phyloP scores from a whole-genome alignment of 2,329 filamentous ascomycete genomes.

The Chaetothyriales sp. region DNA sequence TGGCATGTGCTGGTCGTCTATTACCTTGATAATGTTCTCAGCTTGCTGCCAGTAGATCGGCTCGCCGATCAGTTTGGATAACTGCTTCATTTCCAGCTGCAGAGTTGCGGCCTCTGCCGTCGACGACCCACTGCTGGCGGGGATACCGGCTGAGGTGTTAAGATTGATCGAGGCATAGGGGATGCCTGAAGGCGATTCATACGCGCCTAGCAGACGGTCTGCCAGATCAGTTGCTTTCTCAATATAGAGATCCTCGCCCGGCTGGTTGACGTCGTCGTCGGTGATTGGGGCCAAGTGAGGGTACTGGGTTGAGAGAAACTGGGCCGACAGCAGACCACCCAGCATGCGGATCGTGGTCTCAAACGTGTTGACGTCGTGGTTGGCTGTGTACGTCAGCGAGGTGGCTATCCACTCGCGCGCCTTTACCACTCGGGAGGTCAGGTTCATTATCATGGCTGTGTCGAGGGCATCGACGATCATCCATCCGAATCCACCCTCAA shows the following conservation, averaged over 20 bases:
- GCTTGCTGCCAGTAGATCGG: slow-evolving; percentile 80
- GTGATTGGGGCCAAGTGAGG: slow-evolving; percentile 61
- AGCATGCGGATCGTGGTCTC: slow-evolving; percentile 98
- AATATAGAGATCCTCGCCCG: slow-evolving; percentile 81
- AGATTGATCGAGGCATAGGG: slow-evolving; percentile 86
- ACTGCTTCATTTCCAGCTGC: slow-evolving; percentile 93
- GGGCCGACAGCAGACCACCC: slow-evolving; percentile 77
- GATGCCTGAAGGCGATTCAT: slow-evolving; percentile 71
- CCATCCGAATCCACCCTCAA: slow-evolving; percentile 80
- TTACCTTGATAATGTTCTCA: slow-evolving; percentile 79
- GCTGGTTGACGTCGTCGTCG: slow-evolving; percentile 54
- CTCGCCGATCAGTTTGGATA: slow-evolving; percentile 88
- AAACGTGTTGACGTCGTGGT: slow-evolving; percentile 93
- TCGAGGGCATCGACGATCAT: slow-evolving; percentile 94
- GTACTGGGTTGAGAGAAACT: slow-evolving; percentile 78
- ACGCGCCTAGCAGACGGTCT: slow-evolving; percentile 72
- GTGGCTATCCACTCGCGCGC: slow-evolving; percentile 80
- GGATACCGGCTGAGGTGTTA: slow-evolving; percentile 57
- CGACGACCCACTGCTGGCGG: slow-evolving; percentile 74
- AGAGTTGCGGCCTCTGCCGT: slow-evolving; percentile 85
- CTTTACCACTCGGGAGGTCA: slow-evolving; percentile 68
- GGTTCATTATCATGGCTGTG: slow-evolving; percentile 96
- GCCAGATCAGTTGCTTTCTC: slow-evolving; percentile 92
- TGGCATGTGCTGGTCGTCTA: slow-evolving; percentile 63
- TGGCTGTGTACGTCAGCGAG: slow-evolving; percentile 59